Base-by-base conservation (phyloP, 1,139 yeast genomes). In the Pichia sp. region DNA sequence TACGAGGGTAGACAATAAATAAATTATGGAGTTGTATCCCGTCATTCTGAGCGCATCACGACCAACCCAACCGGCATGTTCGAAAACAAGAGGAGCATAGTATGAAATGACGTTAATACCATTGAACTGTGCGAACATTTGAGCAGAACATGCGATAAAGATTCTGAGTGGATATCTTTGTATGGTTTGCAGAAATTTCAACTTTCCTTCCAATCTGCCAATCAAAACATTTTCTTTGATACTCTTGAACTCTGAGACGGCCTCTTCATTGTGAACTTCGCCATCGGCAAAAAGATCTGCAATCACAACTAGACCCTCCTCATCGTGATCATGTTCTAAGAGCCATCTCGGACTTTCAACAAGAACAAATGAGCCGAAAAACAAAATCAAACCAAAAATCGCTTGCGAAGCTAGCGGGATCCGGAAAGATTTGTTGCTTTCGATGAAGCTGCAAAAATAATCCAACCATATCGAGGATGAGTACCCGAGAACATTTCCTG, bases 41-140 rank as follows among this genome's bases (percentile, higher is more conserved):
- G 97, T 88, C 96, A 90, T 88, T 55, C 89, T 76, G 56, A 90
- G 81, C 2, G 97, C 96, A 60, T 82, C 80, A 57, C 96, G 74
- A 25, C 96, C 97, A 13, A 78, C 70, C 96, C 96, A 90, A 25
- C 97, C 97, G 2, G 97, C 97, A 63, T 87, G 87, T 67, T 89
- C 96, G 68, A 90, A 91, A 46, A 90, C 95, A 70, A 90, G 74
- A 1, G 97, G 96, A 1, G 96, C 96, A 70, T 90, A 90, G 71
- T 90, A 91, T 1, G 95, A 84, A 51, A 91, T 88, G 55, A 91
- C 91, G 64, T 90, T 90, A 67, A 90, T 91, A 62, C 98, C 98
- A 64, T 89, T 87, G 66, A 90, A 74, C 68, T 90, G 98, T 3
- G 96, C 96, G 75, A 90, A 88, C 73, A 89, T 82, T 65, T 87